A percentile compares a stretch with the other conserved stretches of the same genome.
phyloP scores from a whole-genome alignment of 495 filamentous ascomycete genomes.

The Hypoxylon rickii region DNA sequence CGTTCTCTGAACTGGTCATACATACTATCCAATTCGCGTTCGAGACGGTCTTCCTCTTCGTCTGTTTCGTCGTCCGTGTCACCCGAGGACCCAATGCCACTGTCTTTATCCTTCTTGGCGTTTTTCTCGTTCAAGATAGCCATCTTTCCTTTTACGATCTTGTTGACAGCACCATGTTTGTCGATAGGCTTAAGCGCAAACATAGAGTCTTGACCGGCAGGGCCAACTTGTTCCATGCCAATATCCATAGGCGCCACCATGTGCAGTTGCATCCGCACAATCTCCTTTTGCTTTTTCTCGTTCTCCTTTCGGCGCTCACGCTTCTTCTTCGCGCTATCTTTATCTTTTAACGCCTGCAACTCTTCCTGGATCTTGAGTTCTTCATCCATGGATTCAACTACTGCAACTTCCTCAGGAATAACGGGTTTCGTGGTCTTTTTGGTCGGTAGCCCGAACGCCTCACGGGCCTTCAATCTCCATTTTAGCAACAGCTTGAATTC shows the following conservation, averaged over 20 bases:
- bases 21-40: conserved; percentile 80
- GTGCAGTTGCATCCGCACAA: conserved; percentile 91
- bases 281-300: conserved; percentile 87
- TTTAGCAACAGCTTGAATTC: conserved; percentile 92
- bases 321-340: conserved; percentile 73
- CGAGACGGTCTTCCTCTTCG: conserved; percentile 78
- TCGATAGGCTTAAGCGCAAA: conserved; percentile 83
- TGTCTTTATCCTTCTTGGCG: conserved; percentile 62
- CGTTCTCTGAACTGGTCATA: conserved; percentile 86
- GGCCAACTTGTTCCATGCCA: conserved; percentile 86
- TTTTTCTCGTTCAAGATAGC: conserved; percentile 58
- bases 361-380: conserved; percentile 89
- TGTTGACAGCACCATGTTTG: conserved; percentile 67
- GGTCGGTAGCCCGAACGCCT: conserved; percentile 83
- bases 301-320: conserved; percentile 81
- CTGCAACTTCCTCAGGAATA: conserved; percentile 71
- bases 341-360: conserved; percentile 77
- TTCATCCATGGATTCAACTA: conserved; percentile 88
- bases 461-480: conserved; percentile 89
- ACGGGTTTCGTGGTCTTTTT: conserved; percentile 65
- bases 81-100: conserved; percentile 56
- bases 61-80: conserved; percentile 68
- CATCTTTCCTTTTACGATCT: conserved; percentile 80
- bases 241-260: conserved; percentile 97
- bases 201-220: conserved; percentile 74